A percentile compares a stretch with the other conserved stretches of the same genome.
These are phyloP conservation scores for Monilinia vaccinii-corymbosi DNA, from an alignment of 2,329 filamentous ascomycete genomes.

Conservation along the genomic window DNA sequence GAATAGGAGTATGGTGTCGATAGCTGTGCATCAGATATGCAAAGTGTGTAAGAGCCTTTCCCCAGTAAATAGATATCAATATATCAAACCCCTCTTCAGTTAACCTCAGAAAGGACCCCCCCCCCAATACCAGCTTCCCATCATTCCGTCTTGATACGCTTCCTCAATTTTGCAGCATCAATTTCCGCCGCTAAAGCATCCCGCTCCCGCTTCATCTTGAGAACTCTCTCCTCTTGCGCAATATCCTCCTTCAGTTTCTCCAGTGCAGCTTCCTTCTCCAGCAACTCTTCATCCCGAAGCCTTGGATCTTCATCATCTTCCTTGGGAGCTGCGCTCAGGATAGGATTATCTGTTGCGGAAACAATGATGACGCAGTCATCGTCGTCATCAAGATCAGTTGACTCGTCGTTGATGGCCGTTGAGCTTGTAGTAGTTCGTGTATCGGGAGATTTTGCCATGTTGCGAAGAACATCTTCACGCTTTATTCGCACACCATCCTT, in stretches of 20 bases:
- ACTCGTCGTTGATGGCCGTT: neutral
- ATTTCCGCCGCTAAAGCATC: neutral
- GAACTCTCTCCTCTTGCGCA: neutral
- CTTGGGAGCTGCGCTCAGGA: neutral
- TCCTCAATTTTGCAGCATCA: neutral
- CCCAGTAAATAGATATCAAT: neutral
- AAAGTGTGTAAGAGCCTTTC: neutral
- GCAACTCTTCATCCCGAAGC: neutral
- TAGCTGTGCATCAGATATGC: neutral
- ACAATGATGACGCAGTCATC: neutral
- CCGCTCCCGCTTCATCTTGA: constrained; percentile 1
- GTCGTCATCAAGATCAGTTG: neutral
- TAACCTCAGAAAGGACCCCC: neutral
- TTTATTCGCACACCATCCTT: neutral
- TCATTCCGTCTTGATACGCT: neutral
- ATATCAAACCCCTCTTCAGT: neutral
- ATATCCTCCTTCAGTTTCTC: neutral
- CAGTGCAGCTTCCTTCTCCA: neutral
- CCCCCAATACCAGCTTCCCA: too few species aligned
- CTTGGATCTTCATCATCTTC: neutral
- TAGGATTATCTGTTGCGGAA: neutral
- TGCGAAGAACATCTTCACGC: neutral
- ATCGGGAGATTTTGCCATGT: neutral
- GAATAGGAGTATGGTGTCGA: neutral
- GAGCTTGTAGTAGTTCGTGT: neutral